Evolutionary conservation across 345 rosid genomes (phyloP).

Genomic region (Angophora floribunda): DNA sequence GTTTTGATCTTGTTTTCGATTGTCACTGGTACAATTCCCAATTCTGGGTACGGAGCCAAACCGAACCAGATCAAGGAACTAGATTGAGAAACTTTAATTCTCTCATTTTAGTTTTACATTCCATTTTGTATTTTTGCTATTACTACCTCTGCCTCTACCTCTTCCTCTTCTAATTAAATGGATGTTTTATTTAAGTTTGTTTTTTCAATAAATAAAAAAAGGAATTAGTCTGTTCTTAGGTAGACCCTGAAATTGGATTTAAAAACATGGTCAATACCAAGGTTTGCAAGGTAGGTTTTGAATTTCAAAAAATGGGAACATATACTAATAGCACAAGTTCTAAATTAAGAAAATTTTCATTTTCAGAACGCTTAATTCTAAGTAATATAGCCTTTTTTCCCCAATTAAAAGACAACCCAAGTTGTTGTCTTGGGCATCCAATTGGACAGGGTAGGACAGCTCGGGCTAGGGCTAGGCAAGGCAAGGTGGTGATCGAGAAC

Average conservation of each 20-base stretch:
- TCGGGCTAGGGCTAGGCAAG: neutral
- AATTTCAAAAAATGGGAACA: neutral
- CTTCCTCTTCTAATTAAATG: neutral
- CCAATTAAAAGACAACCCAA: neutral
- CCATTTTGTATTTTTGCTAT: neutral
- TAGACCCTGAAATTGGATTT: neutral
- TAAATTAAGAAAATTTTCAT: neutral
- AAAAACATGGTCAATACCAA: rapidly evolving
- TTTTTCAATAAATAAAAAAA: neutral
- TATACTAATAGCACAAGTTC: no score
- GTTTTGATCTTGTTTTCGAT: rapidly evolving
- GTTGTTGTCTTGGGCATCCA: neutral
- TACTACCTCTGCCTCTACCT: neutral
- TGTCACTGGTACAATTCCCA: no score
- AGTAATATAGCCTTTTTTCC: neutral
- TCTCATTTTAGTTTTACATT: neutral
- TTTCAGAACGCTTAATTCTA: neutral
- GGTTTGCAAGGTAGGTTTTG: neutral
- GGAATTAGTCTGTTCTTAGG: neutral
- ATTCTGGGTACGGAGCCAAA: neutral
- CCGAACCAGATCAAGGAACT: neutral
- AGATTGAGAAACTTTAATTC: neutral
- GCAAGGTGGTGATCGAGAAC: neutral
- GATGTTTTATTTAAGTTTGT: neutral
- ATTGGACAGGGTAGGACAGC: rapidly evolving